Percentiles rank a stretch among this genome's conserved stretches.
phyloP scores from a whole-genome alignment of 441 rosid genomes.

The Gossypium lobatum region DNA sequence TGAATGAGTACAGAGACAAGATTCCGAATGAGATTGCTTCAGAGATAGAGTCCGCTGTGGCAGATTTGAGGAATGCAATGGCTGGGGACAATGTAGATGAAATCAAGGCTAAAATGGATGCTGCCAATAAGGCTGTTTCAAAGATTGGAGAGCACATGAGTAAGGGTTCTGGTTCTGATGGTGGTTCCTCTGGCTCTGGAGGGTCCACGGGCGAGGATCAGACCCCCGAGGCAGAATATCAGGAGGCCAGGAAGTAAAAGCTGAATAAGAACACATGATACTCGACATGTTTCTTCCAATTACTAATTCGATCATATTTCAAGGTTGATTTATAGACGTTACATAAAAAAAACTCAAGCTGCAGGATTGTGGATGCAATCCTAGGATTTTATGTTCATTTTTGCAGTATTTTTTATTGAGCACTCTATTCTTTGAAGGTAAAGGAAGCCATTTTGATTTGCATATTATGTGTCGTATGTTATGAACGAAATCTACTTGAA shows the following conservation, averaged over 20 bases:
- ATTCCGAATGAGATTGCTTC: constrained; percentile 41
- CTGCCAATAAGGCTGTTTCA: constrained; percentile 52
- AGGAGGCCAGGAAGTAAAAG: constrained; percentile 39
- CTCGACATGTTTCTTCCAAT: not conserved
- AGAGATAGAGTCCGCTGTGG: constrained; percentile 49
- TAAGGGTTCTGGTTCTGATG: constrained; percentile 35
- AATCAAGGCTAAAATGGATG: constrained; percentile 47
- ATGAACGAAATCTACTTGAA: not conserved
- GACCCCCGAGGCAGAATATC: constrained; percentile 49
- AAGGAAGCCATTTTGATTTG: not conserved
- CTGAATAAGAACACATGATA: not conserved
- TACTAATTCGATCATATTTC: not conserved
- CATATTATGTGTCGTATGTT: not conserved
- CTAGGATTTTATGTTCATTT: not conserved
- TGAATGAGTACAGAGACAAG: constrained; percentile 53
- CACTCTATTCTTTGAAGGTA: not conserved
- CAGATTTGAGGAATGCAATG: constrained; percentile 45
- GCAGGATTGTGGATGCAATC: constrained; percentile 7
- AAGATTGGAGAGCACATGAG: constrained; percentile 56
- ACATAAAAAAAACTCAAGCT: not conserved
- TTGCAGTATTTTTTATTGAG: not conserved
- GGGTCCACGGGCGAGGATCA: constrained; percentile 27
- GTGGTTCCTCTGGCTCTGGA: constrained; percentile 33
- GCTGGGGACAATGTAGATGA: constrained; percentile 40
- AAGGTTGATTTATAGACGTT: not conserved